phyloP scores from a whole-genome alignment of 2,329 filamentous ascomycete genomes.

The Epichloe sylvatica region DNA sequence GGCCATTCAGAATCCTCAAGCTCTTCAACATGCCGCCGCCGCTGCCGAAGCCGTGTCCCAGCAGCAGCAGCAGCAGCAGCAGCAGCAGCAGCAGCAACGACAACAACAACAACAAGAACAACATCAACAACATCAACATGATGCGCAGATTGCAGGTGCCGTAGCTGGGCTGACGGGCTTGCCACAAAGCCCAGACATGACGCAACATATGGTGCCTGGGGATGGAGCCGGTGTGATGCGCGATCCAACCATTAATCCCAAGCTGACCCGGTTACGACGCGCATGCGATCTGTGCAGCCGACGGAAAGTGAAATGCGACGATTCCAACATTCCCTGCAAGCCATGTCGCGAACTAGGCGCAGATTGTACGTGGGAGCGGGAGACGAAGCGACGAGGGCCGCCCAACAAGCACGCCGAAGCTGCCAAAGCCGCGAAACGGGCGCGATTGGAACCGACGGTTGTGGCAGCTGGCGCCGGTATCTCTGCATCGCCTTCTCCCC shows the following conservation, averaged over 20 bases:
- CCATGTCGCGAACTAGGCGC: slow-evolving; percentile 43
- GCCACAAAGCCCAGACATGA: not conserved
- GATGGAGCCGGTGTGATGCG: slow-evolving; percentile 15
- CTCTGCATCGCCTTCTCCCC: slow-evolving; percentile 26
- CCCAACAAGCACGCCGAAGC: slow-evolving; percentile 46
- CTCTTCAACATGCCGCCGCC: slow-evolving; percentile 25
- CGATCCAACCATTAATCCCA: slow-evolving; percentile 31
- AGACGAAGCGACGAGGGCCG: slow-evolving; percentile 44
- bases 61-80: not conserved
- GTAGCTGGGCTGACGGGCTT: not conserved
- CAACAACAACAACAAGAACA: slow-evolving; percentile 1
- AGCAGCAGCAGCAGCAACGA: not conserved
- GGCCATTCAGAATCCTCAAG: slow-evolving; percentile 24
- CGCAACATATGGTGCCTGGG: slow-evolving; percentile 6
- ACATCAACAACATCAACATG: slow-evolving; percentile 5
- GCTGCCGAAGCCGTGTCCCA: slow-evolving; percentile 21
- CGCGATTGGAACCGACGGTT: slow-evolving; percentile 21
- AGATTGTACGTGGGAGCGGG: slow-evolving; percentile 42
- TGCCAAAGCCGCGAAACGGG: slow-evolving; percentile 37
- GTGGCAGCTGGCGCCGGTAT: slow-evolving; percentile 2
- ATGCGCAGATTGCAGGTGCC: not conserved
- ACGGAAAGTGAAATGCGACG: slow-evolving; percentile 49
- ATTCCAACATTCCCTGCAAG: slow-evolving; percentile 39
- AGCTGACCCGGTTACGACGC: slow-evolving; percentile 41
- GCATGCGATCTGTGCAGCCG: slow-evolving; percentile 50